A percentile compares a stretch with the other conserved stretches of the same genome.
Conservation (phyloP, 495 filamentous ascomycete genomes). For the Penicillium ucsense region DNA sequence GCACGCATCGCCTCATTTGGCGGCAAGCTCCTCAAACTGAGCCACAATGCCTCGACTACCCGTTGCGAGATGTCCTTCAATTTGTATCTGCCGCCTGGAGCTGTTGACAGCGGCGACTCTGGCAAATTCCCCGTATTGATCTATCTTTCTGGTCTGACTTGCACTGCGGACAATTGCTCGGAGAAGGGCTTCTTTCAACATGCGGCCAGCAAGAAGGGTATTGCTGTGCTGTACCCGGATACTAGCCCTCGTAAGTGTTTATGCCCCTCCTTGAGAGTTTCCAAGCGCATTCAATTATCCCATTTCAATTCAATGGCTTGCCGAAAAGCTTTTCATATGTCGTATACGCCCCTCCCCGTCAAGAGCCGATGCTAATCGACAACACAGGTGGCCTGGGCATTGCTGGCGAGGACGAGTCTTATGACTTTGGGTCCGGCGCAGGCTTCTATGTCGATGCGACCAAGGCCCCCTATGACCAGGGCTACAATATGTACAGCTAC, state of each 20-base stretch:
- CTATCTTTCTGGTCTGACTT: slow-evolving; percentile 91
- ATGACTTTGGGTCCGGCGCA: slow-evolving; percentile 84
- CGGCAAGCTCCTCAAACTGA: slow-evolving; percentile 88
- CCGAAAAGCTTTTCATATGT: too few species aligned
- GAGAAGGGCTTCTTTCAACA: slow-evolving; percentile 94
- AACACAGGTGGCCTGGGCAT: slow-evolving; percentile 57
- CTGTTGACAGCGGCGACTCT: slow-evolving; percentile 35
- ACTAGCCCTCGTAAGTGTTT: slow-evolving; percentile 67
- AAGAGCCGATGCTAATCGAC: too few species aligned
- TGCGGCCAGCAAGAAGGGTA: slow-evolving; percentile 61
- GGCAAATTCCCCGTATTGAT: slow-evolving; percentile 76
- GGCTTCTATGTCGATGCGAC: slow-evolving; percentile 95
- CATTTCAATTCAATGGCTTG: too few species aligned
- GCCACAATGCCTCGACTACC: slow-evolving; percentile 62
- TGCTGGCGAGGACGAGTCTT: slow-evolving; percentile 70
- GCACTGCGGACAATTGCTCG: slow-evolving; percentile 88
- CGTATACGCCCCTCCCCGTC: too few species aligned
- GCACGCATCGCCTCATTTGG: slow-evolving; percentile 88
- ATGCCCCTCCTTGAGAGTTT: not conserved
- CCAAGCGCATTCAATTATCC: too few species aligned
- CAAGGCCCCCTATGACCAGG: slow-evolving; percentile 53
- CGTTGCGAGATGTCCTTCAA: slow-evolving; percentile 60
- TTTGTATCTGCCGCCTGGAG: slow-evolving; percentile 56
- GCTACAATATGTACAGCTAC: slow-evolving; percentile 93
- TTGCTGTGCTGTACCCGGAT: slow-evolving; percentile 89